Conservation (phyloP, 306 rosid species). For the Cajanus cajan region DNA sequence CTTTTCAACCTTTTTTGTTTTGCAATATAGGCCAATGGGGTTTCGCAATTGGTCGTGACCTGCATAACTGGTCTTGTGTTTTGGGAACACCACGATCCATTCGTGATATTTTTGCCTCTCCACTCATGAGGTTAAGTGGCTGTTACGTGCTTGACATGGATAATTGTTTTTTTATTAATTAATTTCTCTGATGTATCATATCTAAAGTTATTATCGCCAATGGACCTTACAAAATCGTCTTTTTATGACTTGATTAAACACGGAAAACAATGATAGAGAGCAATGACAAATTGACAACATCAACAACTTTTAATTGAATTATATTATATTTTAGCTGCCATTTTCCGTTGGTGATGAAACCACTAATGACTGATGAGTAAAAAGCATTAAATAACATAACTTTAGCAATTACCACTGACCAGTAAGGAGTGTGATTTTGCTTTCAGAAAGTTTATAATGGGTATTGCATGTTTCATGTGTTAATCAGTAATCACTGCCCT, state of each 20-base stretch:
- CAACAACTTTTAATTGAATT: not conserved
- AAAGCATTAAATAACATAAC: not conserved
- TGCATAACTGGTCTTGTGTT: constrained; percentile 32
- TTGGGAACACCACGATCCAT: constrained; percentile 53
- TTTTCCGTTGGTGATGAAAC: not conserved
- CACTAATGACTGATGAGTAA: not conserved
- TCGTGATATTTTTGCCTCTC: constrained; percentile 41
- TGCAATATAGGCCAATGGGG: constrained; percentile 39
- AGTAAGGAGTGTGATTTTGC: not conserved
- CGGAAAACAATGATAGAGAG: not conserved
- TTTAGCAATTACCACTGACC: not conserved
- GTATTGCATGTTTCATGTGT: too few relatives aligned
- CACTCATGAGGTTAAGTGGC: constrained; percentile 11
- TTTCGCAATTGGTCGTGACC: constrained; percentile 33
- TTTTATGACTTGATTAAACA: not conserved
- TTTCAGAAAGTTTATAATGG: not conserved
- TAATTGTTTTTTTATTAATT: not conserved
- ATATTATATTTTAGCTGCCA: not conserved
- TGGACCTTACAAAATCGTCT: not conserved
- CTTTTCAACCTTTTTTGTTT: constrained; percentile 18
- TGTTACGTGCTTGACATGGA: not conserved
- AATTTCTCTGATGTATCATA: not conserved
- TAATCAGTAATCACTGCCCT: too few relatives aligned
- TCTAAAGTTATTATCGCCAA: not conserved
- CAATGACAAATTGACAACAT: constrained; percentile 3